Base-by-base conservation (phyloP, 2,329 filamentous ascomycete species). In the Leptodontidium sp. region DNA sequence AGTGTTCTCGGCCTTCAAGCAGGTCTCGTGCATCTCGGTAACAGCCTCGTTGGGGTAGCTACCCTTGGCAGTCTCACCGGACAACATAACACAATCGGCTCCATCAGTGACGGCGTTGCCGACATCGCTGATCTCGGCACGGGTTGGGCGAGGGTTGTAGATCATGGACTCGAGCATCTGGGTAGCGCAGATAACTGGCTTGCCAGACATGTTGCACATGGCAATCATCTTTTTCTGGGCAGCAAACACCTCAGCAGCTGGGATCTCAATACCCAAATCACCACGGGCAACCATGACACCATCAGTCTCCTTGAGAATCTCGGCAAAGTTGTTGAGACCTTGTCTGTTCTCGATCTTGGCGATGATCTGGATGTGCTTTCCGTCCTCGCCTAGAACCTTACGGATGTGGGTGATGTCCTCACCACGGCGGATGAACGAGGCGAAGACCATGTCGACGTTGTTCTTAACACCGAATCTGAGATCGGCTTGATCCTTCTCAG, bases 141-240 rank as follows among this genome's bases (percentile, higher is more conserved):
- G 94, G 73, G 96, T 99, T 63, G 96, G 96, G 72, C 96, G 93
- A 75, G 96, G 96, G 87, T 99, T 99, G 88, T 97, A 98, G 83
- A 97, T 99, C 96, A 99, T 99, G 73, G 94, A 97, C 89, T 99
- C 96, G 76, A 99, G 89, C 96, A 99, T 99, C 87, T 99, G 96
- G 50, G 96, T 99, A 70, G 96, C 96, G 84, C 95, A 98, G 81
- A 99, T 98, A 82, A 95, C 94, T 75, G 96, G 96, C 89, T 99
- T 99, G 83, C 96, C 96, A 76, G 94, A 94, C 80, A 98, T 90
- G 87, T 99, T 99, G 90, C 96, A 99, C 91, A 98, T 98, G 84
- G 96, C 94, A 83, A 99, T 99, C 89, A 99, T 94, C 93, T 99
- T 99, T 92, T 99, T 99, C 88, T 99, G 96, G 67, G 96, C 96